Conservation (phyloP, 2,329 filamentous ascomycete species). For the Chaetothyriales sp. region DNA sequence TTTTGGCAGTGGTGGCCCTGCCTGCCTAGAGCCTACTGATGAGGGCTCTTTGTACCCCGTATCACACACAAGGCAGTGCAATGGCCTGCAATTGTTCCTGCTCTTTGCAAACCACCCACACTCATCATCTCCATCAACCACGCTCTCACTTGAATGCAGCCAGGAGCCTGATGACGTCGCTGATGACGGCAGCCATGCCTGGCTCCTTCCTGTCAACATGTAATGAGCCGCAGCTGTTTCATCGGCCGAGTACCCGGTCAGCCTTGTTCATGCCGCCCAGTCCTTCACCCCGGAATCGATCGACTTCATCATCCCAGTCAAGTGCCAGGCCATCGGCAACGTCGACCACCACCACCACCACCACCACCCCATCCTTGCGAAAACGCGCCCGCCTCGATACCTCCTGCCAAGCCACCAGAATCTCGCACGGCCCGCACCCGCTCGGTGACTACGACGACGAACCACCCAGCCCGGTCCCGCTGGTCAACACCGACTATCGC, state of each 20-base stretch:
- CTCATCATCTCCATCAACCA: background rate
- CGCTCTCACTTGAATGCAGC: background rate
- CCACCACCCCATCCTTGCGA: background rate
- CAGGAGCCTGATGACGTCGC: background rate
- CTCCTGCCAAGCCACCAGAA: background rate
- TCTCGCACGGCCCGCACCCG: background rate
- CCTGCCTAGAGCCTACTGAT: background rate
- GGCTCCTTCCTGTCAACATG: constrained; percentile 8
- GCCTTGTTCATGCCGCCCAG: background rate
- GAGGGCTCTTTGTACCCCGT: background rate
- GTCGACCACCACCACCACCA: background rate
- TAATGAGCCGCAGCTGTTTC: background rate
- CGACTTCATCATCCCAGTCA: background rate
- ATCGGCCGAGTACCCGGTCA: background rate
- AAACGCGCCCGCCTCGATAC: background rate
- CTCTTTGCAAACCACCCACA: background rate
- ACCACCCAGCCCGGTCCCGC: constrained; percentile 21
- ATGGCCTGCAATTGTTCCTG: background rate
- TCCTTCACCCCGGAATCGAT: background rate
- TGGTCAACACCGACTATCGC: constrained; percentile 26
- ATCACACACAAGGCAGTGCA: background rate
- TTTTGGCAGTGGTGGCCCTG: background rate
- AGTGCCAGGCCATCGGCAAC: background rate
- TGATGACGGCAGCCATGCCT: constrained; percentile 1
- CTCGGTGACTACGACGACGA: constrained; percentile 1